phyloP scores from a whole-genome alignment of 164 flowering plant genomes.

The Nymphaea colorata region DNA sequence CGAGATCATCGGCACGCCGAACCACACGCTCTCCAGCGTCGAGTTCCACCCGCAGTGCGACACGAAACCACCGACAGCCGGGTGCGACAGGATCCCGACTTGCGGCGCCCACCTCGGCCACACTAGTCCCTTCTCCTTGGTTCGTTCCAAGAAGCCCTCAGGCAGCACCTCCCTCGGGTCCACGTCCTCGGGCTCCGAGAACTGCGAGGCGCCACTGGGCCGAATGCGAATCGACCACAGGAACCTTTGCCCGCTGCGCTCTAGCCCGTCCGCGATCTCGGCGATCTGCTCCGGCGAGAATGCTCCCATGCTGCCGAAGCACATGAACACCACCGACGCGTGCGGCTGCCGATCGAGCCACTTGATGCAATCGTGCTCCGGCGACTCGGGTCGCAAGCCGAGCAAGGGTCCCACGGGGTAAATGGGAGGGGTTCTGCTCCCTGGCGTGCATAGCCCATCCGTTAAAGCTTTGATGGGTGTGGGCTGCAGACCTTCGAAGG shows the following conservation, averaged over 20 bases:
- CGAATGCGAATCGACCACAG: conserved; percentile 36
- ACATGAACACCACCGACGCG: conserved; percentile 27
- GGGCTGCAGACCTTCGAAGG: conserved; percentile 16
- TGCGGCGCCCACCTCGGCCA: conserved; percentile 37
- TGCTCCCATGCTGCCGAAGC: conserved; percentile 33
- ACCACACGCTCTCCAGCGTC: conserved; percentile 24
- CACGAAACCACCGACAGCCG: conserved; percentile 33
- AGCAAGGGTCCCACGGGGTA: conserved; percentile 20
- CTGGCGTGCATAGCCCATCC: conserved; percentile 1
- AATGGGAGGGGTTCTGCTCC: conserved; percentile 7
- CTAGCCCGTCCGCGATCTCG: conserved; percentile 36
- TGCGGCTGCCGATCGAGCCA: conserved; percentile 36
- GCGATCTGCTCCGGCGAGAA: conserved; percentile 19
- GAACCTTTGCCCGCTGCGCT: conserved; percentile 26
- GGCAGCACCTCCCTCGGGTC: conserved; percentile 19
- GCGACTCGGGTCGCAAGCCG: background rate
- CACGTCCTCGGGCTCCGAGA: conserved; percentile 10
- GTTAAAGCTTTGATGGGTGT: conserved; percentile 8
- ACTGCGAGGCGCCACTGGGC: conserved; percentile 9
- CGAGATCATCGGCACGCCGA: conserved; percentile 37
- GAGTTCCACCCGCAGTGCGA: conserved; percentile 50
- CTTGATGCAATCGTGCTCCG: conserved; percentile 11
- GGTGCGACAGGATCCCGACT: conserved; percentile 22
- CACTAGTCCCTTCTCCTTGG: conserved; percentile 23
- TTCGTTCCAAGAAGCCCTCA: conserved; percentile 25